Evolutionary conservation across 176 grass and related monocot species (phyloP).

Genomic region (Oryza brachyantha): DNA sequence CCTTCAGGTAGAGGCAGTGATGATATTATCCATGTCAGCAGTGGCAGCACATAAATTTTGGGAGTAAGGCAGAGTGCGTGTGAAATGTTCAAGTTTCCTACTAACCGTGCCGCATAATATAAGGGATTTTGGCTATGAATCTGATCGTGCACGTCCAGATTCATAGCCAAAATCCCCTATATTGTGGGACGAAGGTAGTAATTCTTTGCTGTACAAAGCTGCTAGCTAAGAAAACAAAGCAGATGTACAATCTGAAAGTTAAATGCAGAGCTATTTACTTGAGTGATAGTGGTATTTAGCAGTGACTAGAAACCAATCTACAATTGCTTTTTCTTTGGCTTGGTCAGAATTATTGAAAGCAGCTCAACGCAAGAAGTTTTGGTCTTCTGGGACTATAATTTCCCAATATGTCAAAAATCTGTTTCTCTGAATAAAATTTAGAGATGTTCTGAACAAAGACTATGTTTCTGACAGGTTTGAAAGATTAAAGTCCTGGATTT

Average conservation of each 20-base stretch:
- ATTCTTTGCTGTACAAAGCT: neutral
- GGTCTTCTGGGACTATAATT: neutral
- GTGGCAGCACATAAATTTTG: no score
- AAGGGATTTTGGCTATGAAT: no score
- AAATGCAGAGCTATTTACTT: neutral
- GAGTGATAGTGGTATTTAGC: neutral
- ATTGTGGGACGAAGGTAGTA: no score
- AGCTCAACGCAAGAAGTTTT: neutral
- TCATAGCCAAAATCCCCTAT: no score
- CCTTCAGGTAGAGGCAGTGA: neutral
- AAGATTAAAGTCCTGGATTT: slow-evolving; percentile 20
- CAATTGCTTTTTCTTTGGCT: neutral
- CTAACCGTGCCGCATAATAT: no score
- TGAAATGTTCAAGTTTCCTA: neutral
- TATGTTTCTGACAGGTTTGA: slow-evolving; percentile 16
- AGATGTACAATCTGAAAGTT: neutral
- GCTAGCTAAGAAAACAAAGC: neutral
- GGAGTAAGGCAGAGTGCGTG: no score
- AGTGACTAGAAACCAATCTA: neutral
- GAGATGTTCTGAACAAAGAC: slow-evolving; percentile 3
- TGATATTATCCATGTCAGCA: neutral
- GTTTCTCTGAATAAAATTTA: neutral
- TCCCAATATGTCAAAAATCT: neutral
- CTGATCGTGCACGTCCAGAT: no score
- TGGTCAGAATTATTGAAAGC: neutral